Percentiles rank a stretch among this genome's conserved stretches.
Evolutionary conservation across 305 asterid species (phyloP).

Genomic region (Plantago lanceolata): DNA sequence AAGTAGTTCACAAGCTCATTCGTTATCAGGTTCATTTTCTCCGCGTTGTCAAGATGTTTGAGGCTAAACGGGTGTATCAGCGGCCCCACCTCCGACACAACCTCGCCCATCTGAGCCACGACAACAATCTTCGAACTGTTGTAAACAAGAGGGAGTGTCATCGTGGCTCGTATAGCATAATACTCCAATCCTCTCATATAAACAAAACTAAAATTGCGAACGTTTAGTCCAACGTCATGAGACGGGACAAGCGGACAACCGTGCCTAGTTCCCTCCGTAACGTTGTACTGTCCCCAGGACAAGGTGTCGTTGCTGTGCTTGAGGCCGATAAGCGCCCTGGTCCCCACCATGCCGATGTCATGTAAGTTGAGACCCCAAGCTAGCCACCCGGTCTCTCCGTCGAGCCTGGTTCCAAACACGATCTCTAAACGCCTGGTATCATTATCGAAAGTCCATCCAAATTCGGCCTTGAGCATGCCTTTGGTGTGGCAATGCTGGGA

Average conservation of each 20-base stretch:
- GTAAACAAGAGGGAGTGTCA: neutral
- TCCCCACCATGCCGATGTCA: constrained; percentile 5
- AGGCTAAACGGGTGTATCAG: neutral
- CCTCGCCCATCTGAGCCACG: neutral
- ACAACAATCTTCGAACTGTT: neutral
- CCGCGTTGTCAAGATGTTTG: constrained; percentile 3
- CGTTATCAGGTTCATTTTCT: constrained; percentile 7
- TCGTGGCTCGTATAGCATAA: neutral
- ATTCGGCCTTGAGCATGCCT: neutral
- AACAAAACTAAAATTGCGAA: neutral
- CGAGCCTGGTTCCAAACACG: neutral
- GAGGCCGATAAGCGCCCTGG: constrained; percentile 1
- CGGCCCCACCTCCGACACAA: neutral
- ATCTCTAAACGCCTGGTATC: neutral
- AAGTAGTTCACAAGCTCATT: neutral
- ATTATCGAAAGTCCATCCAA: constrained; percentile 1
- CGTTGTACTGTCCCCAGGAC: neutral
- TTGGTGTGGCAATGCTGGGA: neutral
- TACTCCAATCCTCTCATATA: neutral
- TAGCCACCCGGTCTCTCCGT: constrained; percentile 4
- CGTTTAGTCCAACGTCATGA: neutral
- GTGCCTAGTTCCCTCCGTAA: neutral
- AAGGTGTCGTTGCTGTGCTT: neutral
- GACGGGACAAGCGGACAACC: neutral
- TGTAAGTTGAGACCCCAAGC: constrained; percentile 4